Conservation (phyloP, 345 rosid genomes). For the Ceriops zippeliana region DNA sequence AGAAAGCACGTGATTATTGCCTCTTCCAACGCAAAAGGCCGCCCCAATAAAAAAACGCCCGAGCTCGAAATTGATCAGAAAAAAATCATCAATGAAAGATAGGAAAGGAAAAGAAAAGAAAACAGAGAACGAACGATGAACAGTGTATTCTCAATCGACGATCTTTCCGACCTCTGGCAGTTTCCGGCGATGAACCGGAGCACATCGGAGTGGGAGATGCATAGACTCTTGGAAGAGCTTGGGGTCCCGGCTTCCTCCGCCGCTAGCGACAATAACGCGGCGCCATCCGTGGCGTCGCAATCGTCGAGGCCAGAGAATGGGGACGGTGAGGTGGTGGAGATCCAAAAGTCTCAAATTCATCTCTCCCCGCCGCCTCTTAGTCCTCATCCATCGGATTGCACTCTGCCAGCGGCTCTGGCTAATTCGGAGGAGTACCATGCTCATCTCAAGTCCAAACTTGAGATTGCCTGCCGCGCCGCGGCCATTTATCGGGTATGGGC, state of each 20-base stretch:
- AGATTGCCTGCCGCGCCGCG: constrained; percentile 73
- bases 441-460: constrained; percentile 59
- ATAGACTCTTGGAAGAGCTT: constrained; percentile 51
- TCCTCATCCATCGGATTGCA: constrained; percentile 23
- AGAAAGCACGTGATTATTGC: constrained; percentile 9
- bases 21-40: background rate
- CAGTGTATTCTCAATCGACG: constrained; percentile 54
- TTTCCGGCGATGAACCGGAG: constrained; percentile 49
- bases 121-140: constrained; percentile 12
- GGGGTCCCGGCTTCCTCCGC: constrained; percentile 23
- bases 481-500: constrained; percentile 56
- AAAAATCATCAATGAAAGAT: background rate
- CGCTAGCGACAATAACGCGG: constrained; percentile 32
- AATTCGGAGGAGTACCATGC: constrained; percentile 50
- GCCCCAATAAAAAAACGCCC: too few relatives aligned
- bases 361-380: constrained; percentile 18
- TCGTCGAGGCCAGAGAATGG: constrained; percentile 35
- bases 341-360: constrained; percentile 20
- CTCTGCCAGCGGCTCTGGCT: constrained; percentile 27
- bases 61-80: too few relatives aligned
- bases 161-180: constrained; percentile 64
- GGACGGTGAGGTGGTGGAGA: constrained; percentile 49
- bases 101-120: background rate
- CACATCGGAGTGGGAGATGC: constrained; percentile 71
- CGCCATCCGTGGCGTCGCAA: constrained; percentile 31